Base-by-base conservation (phyloP, 2,329 filamentous ascomycete species). In the Penicillium sp. region DNA sequence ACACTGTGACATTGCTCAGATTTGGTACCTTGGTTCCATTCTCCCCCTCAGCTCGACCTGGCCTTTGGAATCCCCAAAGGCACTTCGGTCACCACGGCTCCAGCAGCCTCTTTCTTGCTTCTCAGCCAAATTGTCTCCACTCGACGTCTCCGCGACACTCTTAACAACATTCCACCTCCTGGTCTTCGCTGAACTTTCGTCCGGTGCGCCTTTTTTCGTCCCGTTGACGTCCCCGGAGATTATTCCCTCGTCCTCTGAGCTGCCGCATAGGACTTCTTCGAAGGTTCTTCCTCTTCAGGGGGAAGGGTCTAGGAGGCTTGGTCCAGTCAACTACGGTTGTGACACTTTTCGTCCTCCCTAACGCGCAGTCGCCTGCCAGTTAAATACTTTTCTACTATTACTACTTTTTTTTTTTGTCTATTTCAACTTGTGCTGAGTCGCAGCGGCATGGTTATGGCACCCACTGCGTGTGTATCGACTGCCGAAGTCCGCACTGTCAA, bases 271-370 rank as follows among this genome's bases (percentile, higher is more conserved):
- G 90, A 95, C 89, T 87, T 85, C 85, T 88, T 88, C 86, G 85
- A 84, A 87, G 89, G 89, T 92, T 96, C 93, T 97, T 97, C 93
- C 92, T 96, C 93, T 94, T 81, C 82, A 81, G 78, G 93, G 92
- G 94, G 94, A 93, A 95, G 94, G 94, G 91, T 96, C 92, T 89
- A 91, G 89, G 88, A 93, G 91, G 88, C 90, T 90, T 91, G 89
- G 91, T 88, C 90, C 89, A 86, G 87, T 88, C 84, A 88, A 83
- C 83, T 83, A 89, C 84, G 90, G 88, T 87, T 88, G 90, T 84
- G 89, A 90, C 82, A 89, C 88, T 80, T 96, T 92, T 81, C 88
- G 90, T 85, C 94, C 94, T 78, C 94, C 94, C 76, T 97, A 97
- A 92, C 80, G 88, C 70, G 67, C 69, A 69, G 66, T 68, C 61